Conservation (phyloP, 2,329 filamentous ascomycete species). For the Alternaria brassicae region DNA sequence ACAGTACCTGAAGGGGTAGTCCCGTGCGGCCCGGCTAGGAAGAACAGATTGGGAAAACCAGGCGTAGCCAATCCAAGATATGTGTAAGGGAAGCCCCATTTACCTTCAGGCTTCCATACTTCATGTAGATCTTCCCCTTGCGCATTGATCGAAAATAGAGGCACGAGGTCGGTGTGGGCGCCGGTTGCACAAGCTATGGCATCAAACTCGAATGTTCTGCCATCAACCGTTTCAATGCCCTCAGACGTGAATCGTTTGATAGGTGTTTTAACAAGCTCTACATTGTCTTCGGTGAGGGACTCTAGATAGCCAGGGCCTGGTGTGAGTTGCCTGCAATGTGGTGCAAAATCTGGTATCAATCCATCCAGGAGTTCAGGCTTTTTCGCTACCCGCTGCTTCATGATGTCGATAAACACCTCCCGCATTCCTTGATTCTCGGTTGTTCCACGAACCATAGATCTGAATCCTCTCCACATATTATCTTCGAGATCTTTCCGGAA, state of each 20-base stretch:
- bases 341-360: slow-evolving; percentile 51
- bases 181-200: slow-evolving; percentile 70
- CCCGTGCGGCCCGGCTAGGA: slow-evolving; percentile 61
- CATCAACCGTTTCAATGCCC: slow-evolving; percentile 52
- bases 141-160: slow-evolving; percentile 67
- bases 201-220: slow-evolving; percentile 49
- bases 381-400: slow-evolving; percentile 50
- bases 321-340: slow-evolving; percentile 44
- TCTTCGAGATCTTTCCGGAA: slow-evolving; percentile 55
- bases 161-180: slow-evolving; percentile 60
- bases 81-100: slow-evolving; percentile 69
- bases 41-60: slow-evolving; percentile 72
- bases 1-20: slow-evolving; percentile 66
- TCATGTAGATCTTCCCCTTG: slow-evolving; percentile 61
- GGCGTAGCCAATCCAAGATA: slow-evolving; percentile 71
- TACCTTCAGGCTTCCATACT: slow-evolving; percentile 64
- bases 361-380: slow-evolving; percentile 53
- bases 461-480: slow-evolving; percentile 65
- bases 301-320: slow-evolving; percentile 51
- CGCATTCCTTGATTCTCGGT: slow-evolving; percentile 43
- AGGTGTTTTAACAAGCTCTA: slow-evolving; percentile 50
- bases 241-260: slow-evolving; percentile 49
- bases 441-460: slow-evolving; percentile 49
- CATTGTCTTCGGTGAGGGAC: slow-evolving; percentile 51
- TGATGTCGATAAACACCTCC: slow-evolving; percentile 42